These are phyloP conservation scores for Paecilomyces formosus DNA, from an alignment of 2,329 filamentous ascomycete species.

Conservation along the genomic window DNA sequence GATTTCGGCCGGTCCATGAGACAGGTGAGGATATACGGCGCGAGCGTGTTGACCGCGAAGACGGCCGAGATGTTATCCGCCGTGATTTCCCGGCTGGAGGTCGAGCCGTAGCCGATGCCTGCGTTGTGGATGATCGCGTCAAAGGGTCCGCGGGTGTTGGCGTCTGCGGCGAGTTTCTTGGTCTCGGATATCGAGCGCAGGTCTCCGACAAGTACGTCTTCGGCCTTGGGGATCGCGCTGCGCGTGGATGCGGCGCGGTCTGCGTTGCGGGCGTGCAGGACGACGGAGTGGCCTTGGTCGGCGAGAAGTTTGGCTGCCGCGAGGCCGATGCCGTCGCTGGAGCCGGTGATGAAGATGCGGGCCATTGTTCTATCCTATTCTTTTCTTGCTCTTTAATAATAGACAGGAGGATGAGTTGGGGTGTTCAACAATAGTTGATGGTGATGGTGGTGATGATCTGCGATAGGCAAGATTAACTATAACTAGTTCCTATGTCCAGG, in stretches of 20 bases:
- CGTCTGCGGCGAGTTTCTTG: background rate
- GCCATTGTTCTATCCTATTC: slow-evolving; percentile 25
- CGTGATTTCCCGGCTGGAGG: background rate
- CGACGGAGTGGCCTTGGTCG: slow-evolving; percentile 17
- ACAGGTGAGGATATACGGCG: background rate
- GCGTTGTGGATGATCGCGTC: background rate
- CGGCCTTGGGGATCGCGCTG: no score
- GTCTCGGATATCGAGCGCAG: background rate
- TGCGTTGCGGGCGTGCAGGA: background rate
- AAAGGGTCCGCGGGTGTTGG: background rate
- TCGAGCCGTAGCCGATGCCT: background rate
- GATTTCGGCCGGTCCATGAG: background rate
- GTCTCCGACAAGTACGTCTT: background rate
- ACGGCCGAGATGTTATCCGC: background rate
- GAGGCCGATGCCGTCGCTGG: slow-evolving; percentile 50
- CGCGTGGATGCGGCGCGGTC: background rate
- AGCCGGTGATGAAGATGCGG: slow-evolving; percentile 49
- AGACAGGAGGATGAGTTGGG: no score
- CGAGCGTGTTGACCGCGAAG: background rate
- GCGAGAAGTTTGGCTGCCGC: slow-evolving; percentile 44
- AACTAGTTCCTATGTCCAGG: no score
- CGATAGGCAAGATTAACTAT: no score
- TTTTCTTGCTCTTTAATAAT: no score
- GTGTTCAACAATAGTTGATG: no score
- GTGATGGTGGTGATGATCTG: no score